Base-by-base conservation (phyloP, 805 yeast species). In the Wickerhamiella brachini region DNA sequence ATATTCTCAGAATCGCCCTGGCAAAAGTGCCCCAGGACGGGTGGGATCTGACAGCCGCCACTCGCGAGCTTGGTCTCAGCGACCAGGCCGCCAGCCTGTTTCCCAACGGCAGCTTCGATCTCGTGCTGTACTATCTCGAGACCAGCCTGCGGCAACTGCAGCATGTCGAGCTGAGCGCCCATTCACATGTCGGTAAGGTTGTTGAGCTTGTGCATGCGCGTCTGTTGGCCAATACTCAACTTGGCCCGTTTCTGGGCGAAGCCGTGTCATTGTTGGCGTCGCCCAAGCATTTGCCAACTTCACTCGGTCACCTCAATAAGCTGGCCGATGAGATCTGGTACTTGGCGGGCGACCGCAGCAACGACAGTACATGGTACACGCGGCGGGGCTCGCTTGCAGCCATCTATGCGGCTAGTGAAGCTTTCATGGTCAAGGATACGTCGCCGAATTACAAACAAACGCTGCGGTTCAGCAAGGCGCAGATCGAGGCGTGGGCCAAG, bases 321-420 rank as follows among this genome's bases (percentile, higher is more conserved):
- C 71, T 89, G 51, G 74, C 87, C 12, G 97, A 90, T 67, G 97
- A 93, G 62, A 73, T 90, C 53, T 77, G 85, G 45, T 87, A 68
- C 65, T 79, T 78, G 58, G 80, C 95, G 0, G 93, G 89, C 10
- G 97, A 89, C 62, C 61, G 66, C 49, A 76, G 93, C 20, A 80
- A 69, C 18, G 95, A 87, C 65, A 81, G 84, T 63, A 83, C 86
- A 3, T 90, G 98, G 98, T 90, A 90, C 65, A 71, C 94, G n/a
- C 85, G 88, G 62, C 72, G 98, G 56, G 69, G 83, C 15, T 75
- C 84, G 8, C 63, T 90, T 15, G 75, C 85, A 22, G 72, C 83
- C 1, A 75, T 83, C 1, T 86, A 85, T 64, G 83, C 84, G 2
- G 77, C 82, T 39, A 54, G 63, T 41, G 97, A 90, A 65, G 68